Evolutionary conservation across 495 filamentous ascomycete genomes (phyloP), one percentile per base, ranked within the genome.

Genomic region (Hyphodiscus hymeniophilus): DNA sequence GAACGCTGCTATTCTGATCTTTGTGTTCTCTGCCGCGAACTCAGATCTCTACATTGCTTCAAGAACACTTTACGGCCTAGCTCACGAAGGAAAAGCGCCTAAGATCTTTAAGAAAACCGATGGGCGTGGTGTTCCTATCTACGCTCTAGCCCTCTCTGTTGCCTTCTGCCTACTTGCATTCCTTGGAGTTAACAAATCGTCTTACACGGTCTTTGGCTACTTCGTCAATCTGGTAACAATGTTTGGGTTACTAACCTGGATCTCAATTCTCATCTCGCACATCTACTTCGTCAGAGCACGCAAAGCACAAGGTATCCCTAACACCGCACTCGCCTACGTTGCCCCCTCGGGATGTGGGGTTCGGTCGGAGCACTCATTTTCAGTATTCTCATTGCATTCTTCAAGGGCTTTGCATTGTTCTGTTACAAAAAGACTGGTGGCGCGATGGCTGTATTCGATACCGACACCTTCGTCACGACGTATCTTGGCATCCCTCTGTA

Each of bases 1-100:
- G 42, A 88, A 84, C 61, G 85, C 74, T 78, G 57, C 82, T 79
- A 26, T 88, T 42, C 62, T 88, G 33, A 80, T 75, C 35, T 77
- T 80, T 3, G 81, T 79, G 10, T 75, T 76, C 57, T 85, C 81
- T 3, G 75, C 80, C 0, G 85, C 77, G 39, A 94, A 94, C 55
- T 82, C 84, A 1, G 88, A 85, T 72, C 70, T 89, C 42, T 95
- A 92, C 71, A 90, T 91, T 38, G 89, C 85, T 6, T 86, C 81
- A 26, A 80, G 89, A 50, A 89, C 85, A 1, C 71, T 90, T 23
- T 94, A 82, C 60, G 84, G 84, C 30, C 73, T 95, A 8, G 82
- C 88, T 11, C 73, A 78, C 20, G 81, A 91, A 51, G 76, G 81
- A 16, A 82, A 89, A 44, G 88, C 89, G 0, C 89, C 87, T 0